Base-by-base conservation (phyloP, 352 stramenopile species). In the Thraustochytrium striatum region DNA sequence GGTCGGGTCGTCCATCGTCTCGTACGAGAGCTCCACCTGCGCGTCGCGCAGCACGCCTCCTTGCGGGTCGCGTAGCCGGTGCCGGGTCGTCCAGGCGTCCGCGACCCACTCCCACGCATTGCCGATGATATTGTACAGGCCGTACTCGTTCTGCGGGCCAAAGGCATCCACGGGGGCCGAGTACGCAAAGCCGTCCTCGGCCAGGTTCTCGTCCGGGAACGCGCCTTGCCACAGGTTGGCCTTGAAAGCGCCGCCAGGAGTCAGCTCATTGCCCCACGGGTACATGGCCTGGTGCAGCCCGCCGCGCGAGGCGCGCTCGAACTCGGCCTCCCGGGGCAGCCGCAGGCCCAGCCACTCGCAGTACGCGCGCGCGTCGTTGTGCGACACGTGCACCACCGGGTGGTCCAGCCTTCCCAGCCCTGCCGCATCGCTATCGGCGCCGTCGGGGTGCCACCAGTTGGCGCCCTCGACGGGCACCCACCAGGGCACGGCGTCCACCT, bases 81-180 rank as follows among this genome's bases (percentile, higher is more conserved):
- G 57, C 57, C 82, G 44, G 8, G 32, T 61, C 11, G n/a, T 72
- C 83, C 83, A 87, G 65, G 72, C 81, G 61, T 88, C 85, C 30
- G 38, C 44, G 9, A 87, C 83, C 88, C 88, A 92, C 79, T 91
- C 88, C 88, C 88, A 92, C 21, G 90, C 88, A 79, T 91, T 91
- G 25, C 88, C 88, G 44, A 86, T 88, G 78, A 91, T 88, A 78
- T 91, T 87, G 82, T 91, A 89, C 32, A 92, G 82, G 25, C 88
- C 88, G 69, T 88, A 84, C 0, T 36, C 47, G 84, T 92, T 92
- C 61, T 88, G 85, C 0, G 87, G 85, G 65, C 85, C 84, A 80
- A 88, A 91, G 28, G 72, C 82, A 41, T 87, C 88, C 0, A 91
- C 87, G 11, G 88, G 88, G 69, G 82, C 88, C 21, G 86, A 87